A percentile compares a stretch with the other conserved stretches of the same genome.
Evolutionary conservation across 192 early-diverging fungal genomes (phyloP).

Genomic region (Pilaira anomala): DNA sequence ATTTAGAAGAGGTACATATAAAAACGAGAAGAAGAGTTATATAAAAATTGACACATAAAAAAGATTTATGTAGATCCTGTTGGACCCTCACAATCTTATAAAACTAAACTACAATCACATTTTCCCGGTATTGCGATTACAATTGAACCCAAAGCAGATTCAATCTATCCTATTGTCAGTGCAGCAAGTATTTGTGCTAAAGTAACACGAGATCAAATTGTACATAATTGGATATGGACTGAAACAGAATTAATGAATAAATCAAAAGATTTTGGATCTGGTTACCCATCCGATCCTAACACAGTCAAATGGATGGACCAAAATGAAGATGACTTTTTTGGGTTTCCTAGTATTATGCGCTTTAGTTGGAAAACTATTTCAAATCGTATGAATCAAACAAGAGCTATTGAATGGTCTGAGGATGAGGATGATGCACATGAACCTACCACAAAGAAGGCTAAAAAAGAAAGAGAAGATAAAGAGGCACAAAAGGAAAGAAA

Average conservation of each 20-base stretch:
- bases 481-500: neutral
- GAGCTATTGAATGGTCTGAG: slow-evolving; percentile 19
- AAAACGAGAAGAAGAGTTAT: neutral
- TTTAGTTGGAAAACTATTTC: slow-evolving; percentile 94
- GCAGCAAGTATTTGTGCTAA: slow-evolving; percentile 97
- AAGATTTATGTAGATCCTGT: slow-evolving; percentile 94
- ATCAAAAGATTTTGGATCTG: slow-evolving; percentile 75
- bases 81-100: slow-evolving; percentile 85
- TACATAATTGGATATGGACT: slow-evolving; percentile 65
- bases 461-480: neutral
- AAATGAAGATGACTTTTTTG: slow-evolving; percentile 84
- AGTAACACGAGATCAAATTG: slow-evolving; percentile 69
- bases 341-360: slow-evolving; percentile 85
- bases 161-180: slow-evolving; percentile 88
- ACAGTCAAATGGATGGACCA: slow-evolving; percentile 82
- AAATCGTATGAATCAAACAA: slow-evolving; percentile 61
- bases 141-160: slow-evolving; percentile 94
- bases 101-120: slow-evolving; percentile 63
- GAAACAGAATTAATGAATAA: slow-evolving; percentile 48
- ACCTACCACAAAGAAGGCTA: neutral
- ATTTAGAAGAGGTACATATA: slow-evolving; percentile 60
- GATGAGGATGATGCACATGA: neutral
- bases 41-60: neutral
- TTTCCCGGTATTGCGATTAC: slow-evolving; percentile 82
- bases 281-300: slow-evolving; percentile 91